Evolutionary conservation across 164 flowering plant species (phyloP).

Genomic region (Magnolia changhungtana): DNA sequence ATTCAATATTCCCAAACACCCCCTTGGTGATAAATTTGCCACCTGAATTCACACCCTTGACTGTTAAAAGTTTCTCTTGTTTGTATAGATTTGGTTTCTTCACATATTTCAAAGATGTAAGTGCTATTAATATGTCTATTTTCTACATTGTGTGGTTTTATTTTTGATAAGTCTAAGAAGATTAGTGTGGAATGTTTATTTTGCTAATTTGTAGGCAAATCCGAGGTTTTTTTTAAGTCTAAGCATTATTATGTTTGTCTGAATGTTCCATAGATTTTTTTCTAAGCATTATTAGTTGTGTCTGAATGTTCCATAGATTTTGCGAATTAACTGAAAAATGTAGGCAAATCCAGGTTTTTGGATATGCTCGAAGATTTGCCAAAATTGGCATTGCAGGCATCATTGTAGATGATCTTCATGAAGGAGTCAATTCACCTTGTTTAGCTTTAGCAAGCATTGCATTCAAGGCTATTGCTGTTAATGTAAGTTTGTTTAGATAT

Average conservation of each 20-base stretch:
- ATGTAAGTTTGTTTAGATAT: slow-evolving; percentile 48
- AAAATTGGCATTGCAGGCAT: slow-evolving; percentile 73
- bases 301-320: neutral
- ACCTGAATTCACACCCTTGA: neutral
- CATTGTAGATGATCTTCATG: slow-evolving; percentile 65
- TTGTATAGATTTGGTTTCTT: neutral
- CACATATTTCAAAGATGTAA: neutral
- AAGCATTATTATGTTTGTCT: too few relatives aligned
- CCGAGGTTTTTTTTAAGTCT: neutral
- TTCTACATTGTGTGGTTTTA: neutral
- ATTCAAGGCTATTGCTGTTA: slow-evolving; percentile 85
- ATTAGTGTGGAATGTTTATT: too few relatives aligned
- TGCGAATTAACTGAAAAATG: neutral
- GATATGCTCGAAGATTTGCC: slow-evolving; percentile 91
- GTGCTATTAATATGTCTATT: neutral
- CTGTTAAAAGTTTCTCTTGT: neutral
- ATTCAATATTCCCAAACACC: too few relatives aligned
- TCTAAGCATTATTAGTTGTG: neutral
- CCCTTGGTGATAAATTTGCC: too few relatives aligned
- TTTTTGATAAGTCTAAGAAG: too few relatives aligned
- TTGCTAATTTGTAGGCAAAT: too few relatives aligned
- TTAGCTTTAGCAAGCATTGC: slow-evolving; percentile 74
- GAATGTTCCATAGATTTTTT: too few relatives aligned
- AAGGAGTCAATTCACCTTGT: slow-evolving; percentile 56
- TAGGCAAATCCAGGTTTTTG: slow-evolving; percentile 63